Base-by-base conservation (phyloP, 1,139 yeast genomes). In the Geotrichum fermentans region DNA sequence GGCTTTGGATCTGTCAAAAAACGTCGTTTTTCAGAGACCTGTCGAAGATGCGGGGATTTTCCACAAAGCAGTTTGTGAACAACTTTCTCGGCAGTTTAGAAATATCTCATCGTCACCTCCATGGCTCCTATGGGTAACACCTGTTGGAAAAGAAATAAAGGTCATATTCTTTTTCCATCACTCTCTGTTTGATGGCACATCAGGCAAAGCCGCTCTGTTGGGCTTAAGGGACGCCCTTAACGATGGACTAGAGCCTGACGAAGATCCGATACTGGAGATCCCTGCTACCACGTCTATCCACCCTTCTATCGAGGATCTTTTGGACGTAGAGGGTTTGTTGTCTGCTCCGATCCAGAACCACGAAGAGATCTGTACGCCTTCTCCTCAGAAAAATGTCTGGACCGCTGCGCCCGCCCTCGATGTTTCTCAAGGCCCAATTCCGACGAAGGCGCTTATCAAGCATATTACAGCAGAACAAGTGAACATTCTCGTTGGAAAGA, bases 51-150 rank as follows among this genome's bases (percentile, higher is more conserved):
- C 26, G 6, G 28, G 8, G 6, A 24, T 21, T 5, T 24, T 41
- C n/a, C 34, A 47, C 30, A 2, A 14, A 8, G n/a, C 14, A 16
- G 33, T 41, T 30, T 32, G 37, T 10, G 8, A 14, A 18, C 45
- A 41, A 21, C 21, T 37, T 30, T 47, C 50, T 7, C 14, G 18
- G 5, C 24, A 41, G 29, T 47, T 47, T 11, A 28, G 8, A 7
- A 17, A 32, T 26, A 16, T 37, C 16, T 45, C 40, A 14, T 8
- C 26, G 6, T 13, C 32, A 18, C 50, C 50, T 13, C 42, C 43
- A 29, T 47, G 50, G 50, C 40, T 45, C n/a, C 30, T 47, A 10
- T 47, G 50, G 50, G 14, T 41, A 14, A 47, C 46, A 3, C 50
- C 50, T 5, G 16, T 34, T 13, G 20, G 7, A 20, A 32, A 16